phyloP scores from a whole-genome alignment of 1,284 basidiomycete species.

The Rhodotorula sp. region DNA sequence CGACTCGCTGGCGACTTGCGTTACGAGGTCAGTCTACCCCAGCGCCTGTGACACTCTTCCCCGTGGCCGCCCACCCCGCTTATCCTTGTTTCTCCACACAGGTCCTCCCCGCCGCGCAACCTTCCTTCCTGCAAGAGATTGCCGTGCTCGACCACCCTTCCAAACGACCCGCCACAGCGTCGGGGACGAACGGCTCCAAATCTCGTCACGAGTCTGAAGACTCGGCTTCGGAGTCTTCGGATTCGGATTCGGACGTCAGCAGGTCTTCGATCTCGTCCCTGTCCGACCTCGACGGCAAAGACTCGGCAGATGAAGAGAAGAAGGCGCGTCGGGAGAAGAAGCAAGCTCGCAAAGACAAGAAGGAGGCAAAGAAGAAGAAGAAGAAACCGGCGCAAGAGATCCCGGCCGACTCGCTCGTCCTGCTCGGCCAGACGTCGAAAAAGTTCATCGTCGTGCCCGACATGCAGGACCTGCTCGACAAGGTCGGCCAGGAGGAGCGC shows the following conservation, averaged over 20 bases:
- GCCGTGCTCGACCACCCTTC: slow-evolving; percentile 39
- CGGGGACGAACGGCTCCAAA: background rate
- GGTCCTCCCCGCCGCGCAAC: slow-evolving; percentile 44
- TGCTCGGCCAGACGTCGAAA: slow-evolving; percentile 43
- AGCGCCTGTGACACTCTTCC: background rate
- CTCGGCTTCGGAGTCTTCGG: background rate
- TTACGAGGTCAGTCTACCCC: slow-evolving; percentile 38
- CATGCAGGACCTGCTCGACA: slow-evolving; percentile 34
- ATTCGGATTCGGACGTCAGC: background rate
- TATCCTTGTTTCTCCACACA: background rate
- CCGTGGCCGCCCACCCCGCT: background rate
- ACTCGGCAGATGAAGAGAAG: background rate
- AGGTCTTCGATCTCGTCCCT: background rate
- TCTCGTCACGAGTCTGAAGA: background rate
- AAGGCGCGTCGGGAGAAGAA: slow-evolving; percentile 1
- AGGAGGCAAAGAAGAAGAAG: slow-evolving; percentile 12
- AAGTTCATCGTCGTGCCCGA: slow-evolving; percentile 46
- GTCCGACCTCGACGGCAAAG: background rate
- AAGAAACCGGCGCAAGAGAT: background rate
- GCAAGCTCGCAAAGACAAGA: background rate
- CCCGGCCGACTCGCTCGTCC: slow-evolving; percentile 32
- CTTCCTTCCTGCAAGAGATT: slow-evolving; percentile 45
- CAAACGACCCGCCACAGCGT: background rate
- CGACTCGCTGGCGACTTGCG: slow-evolving; percentile 35
- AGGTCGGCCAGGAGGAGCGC: slow-evolving; percentile 31